Conservation (phyloP, 1,284 basidiomycete species). For the Athelia psychrophila region DNA sequence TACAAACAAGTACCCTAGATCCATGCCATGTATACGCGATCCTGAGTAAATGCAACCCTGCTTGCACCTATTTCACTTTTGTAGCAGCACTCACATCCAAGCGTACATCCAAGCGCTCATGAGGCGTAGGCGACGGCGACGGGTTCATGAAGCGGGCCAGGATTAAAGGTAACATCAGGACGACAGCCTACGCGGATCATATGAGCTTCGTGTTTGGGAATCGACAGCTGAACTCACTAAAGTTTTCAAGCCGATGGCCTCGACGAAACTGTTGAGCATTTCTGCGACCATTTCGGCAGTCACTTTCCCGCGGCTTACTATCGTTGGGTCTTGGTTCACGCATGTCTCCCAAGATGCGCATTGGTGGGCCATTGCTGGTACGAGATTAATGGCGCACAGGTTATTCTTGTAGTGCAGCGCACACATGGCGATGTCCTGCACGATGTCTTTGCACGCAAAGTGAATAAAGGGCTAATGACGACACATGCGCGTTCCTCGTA, state of each 20-base stretch:
- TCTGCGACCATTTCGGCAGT: constrained; percentile 95
- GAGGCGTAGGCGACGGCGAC: constrained; percentile 50
- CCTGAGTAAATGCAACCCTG: neutral
- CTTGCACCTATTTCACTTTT: constrained; percentile 49
- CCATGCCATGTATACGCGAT: no score
- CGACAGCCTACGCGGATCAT: constrained; percentile 58
- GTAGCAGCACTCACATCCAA: constrained; percentile 58
- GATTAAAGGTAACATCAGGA: constrained; percentile 76
- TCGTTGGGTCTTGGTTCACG: constrained; percentile 91
- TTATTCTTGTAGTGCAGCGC: constrained; percentile 78
- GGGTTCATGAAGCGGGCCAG: constrained; percentile 83
- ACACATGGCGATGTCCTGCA: constrained; percentile 88
- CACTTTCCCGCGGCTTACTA: constrained; percentile 86
- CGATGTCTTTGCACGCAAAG: constrained; percentile 55
- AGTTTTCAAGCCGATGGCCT: constrained; percentile 96
- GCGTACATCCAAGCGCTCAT: constrained; percentile 43
- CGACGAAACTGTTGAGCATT: constrained; percentile 94
- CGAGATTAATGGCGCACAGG: constrained; percentile 70
- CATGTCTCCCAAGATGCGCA: constrained; percentile 93
- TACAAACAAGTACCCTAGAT: no score
- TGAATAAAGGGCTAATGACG: neutral
- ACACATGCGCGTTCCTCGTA: constrained; percentile 40
- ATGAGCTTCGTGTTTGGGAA: neutral
- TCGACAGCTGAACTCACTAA: constrained; percentile 54
- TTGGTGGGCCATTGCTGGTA: constrained; percentile 83